Evolutionary conservation across 129 eudicot species (phyloP).

Genomic region (Silybum marianum): DNA sequence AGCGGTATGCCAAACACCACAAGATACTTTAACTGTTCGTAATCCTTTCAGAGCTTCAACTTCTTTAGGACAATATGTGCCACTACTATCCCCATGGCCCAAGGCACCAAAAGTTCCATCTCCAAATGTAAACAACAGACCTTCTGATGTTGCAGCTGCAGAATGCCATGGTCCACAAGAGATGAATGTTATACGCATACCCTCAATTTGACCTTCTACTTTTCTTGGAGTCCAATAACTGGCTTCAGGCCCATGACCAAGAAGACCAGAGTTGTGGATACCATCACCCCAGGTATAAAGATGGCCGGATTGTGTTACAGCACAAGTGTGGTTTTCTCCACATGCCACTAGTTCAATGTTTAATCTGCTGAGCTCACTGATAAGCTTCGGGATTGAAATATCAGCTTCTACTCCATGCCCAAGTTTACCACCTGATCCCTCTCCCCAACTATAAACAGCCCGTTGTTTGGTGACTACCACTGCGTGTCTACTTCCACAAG

Average conservation of each 20-base stretch:
- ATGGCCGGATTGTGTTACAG: slow-evolving; percentile 56
- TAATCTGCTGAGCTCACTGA: slow-evolving; percentile 42
- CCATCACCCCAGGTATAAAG: slow-evolving; percentile 79
- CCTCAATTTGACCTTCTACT: slow-evolving; percentile 49
- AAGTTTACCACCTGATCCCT: slow-evolving; percentile 67
- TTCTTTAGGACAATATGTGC: slow-evolving; percentile 49
- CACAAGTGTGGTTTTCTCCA: slow-evolving; percentile 74
- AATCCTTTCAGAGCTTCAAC: slow-evolving; percentile 55
- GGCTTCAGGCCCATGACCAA: slow-evolving; percentile 58
- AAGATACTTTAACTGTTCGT: slow-evolving; percentile 44
- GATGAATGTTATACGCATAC: slow-evolving; percentile 45
- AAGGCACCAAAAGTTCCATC: slow-evolving; percentile 80
- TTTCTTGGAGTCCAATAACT: slow-evolving; percentile 64
- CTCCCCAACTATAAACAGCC: slow-evolving; percentile 76
- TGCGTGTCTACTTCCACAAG: slow-evolving; percentile 67
- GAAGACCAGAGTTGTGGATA: slow-evolving; percentile 51
- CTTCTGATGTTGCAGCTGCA: slow-evolving; percentile 55
- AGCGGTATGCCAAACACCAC: slow-evolving; percentile 91
- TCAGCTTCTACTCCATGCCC: slow-evolving; percentile 71
- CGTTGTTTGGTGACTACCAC: slow-evolving; percentile 64
- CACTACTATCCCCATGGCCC: slow-evolving; percentile 62
- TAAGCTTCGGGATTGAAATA: slow-evolving; percentile 50
- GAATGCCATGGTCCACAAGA: slow-evolving; percentile 93
- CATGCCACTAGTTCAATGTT: slow-evolving; percentile 54
- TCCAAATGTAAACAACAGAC: slow-evolving; percentile 68